Base-by-base conservation (phyloP, 108 stramenopile genomes). In the Discostella pseudostelligera region DNA sequence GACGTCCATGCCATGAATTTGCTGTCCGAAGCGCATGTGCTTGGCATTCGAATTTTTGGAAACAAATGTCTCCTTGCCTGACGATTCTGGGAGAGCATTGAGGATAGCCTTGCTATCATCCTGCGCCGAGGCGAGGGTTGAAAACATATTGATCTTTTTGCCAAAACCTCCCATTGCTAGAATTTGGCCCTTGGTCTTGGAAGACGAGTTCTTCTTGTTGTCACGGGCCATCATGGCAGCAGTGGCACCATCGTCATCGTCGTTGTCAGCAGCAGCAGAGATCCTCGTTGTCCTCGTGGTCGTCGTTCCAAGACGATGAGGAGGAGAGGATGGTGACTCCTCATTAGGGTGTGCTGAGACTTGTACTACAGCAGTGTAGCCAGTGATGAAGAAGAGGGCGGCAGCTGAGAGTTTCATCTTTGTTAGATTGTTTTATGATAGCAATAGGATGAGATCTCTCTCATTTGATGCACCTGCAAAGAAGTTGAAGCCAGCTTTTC, bases 1-100 rank as follows among this genome's bases (percentile, higher is more conserved):
- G 21, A 58, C 39, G 4, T 10, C 21, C 58, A 59, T 42, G 39
- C 58, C 58, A 14, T 42, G 22, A 28, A 59, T 59, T 21, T 42
- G 14, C 45, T 39, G 44, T 14, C 22, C 45, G 2, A 12, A 59
- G 39, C 39, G 37, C 20, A n/a, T 13, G 58, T 59, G 58, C 11
- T 21, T 12, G 20, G 44, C 21, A 4, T 47, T 25, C 4, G 44
- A 47, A 17, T 59, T 59, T 28, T 42, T 7, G 58, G 58, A 10
- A 22, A 42, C 45, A 40, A 40, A 46, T 14, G 22, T 59, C 13
- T 42, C 39, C 4, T 25, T 59, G 14, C 14, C 37, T 4, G 37
- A 13, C 4, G 39, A 42, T 37, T 25, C 13, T 3, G 24, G 24
- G 22, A 42, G 39, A 8, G 42, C 16, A 28, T 58, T 11, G 32